A percentile compares a stretch with the other conserved stretches of the same genome.
Evolutionary conservation across 352 stramenopile genomes (phyloP).

Genomic region (Phytophthora chlamydospora): DNA sequence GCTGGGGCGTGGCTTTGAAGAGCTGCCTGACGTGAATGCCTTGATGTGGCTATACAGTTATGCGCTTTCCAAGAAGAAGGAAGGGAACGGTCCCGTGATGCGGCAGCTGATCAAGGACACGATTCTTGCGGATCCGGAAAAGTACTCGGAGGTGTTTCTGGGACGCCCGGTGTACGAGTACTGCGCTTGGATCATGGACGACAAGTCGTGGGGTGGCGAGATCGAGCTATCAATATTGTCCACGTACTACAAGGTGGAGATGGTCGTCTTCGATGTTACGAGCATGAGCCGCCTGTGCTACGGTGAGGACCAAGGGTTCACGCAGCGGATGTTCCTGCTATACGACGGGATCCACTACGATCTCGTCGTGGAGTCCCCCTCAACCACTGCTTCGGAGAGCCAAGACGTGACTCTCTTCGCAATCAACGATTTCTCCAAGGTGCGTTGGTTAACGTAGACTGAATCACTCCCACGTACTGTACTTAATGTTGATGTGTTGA

Average conservation of each 20-base stretch:
- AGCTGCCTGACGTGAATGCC: slow-evolving; percentile 2
- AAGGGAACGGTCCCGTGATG: slow-evolving; percentile 66
- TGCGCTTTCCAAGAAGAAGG: slow-evolving; percentile 66
- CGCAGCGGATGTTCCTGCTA: slow-evolving; percentile 84
- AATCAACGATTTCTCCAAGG: slow-evolving; percentile 88
- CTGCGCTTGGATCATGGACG: slow-evolving; percentile 83
- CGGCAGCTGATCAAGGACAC: slow-evolving; percentile 75
- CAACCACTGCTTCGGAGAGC: slow-evolving; percentile 46
- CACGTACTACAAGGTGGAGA: slow-evolving; percentile 79
- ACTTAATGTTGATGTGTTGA: slow-evolving; percentile 1
- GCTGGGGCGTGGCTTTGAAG: neutral
- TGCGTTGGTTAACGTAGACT: slow-evolving; percentile 17
- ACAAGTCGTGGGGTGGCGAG: slow-evolving; percentile 86
- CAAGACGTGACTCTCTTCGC: slow-evolving; percentile 72
- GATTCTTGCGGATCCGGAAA: slow-evolving; percentile 61
- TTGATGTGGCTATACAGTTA: slow-evolving; percentile 40
- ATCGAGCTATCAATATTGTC: slow-evolving; percentile 89
- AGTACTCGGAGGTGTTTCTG: slow-evolving; percentile 82
- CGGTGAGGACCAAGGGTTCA: slow-evolving; percentile 81
- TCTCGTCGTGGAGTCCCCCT: slow-evolving; percentile 69
- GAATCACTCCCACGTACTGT: neutral
- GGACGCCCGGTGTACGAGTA: slow-evolving; percentile 81
- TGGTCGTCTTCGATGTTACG: slow-evolving; percentile 87
- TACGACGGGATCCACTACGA: slow-evolving; percentile 91
- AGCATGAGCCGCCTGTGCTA: slow-evolving; percentile 88